phyloP scores from a whole-genome alignment of 2,329 filamentous ascomycete species.

The Colletotrichum aenigma region DNA sequence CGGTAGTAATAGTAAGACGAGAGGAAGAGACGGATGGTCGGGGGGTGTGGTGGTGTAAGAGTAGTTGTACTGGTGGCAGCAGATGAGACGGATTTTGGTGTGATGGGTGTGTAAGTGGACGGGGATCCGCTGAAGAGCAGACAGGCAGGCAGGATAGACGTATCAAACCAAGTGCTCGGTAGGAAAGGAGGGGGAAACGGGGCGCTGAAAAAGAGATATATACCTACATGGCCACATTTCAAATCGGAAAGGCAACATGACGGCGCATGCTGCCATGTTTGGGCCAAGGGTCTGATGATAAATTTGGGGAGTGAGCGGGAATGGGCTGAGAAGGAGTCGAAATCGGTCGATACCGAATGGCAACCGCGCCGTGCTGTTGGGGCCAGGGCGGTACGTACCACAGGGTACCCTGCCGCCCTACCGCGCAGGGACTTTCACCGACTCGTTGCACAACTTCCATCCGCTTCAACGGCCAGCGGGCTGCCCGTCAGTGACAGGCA shows the following conservation, averaged over 20 bases:
- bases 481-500: not conserved
- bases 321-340: conserved; percentile 37
- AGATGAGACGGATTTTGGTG: not conserved
- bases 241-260: conserved; percentile 21
- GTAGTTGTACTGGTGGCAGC: not conserved
- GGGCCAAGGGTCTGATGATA: conserved; percentile 33
- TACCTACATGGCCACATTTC: conserved; percentile 17
- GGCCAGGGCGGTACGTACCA: conserved; percentile 11
- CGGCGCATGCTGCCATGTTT: conserved; percentile 21
- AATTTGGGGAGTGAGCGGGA: conserved; percentile 37
- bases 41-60: not conserved
- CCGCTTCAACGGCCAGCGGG: conserved; percentile 3
- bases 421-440: conserved; percentile 17
- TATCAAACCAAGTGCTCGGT: conserved; percentile 7
- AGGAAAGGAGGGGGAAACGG: conserved; percentile 7
- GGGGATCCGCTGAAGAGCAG: conserved; percentile 16
- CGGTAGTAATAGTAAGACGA: not conserved
- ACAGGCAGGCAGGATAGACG: not conserved
- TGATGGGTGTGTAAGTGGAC: not conserved
- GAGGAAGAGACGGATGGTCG: not conserved
- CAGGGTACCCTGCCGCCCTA: not conserved
- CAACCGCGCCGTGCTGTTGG: conserved; percentile 9
- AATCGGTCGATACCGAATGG: conserved; percentile 37
- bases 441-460: not conserved
- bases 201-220: conserved; percentile 13